Conservation (phyloP, 208 protist species). For the Trypanosoma platydactyli region DNA sequence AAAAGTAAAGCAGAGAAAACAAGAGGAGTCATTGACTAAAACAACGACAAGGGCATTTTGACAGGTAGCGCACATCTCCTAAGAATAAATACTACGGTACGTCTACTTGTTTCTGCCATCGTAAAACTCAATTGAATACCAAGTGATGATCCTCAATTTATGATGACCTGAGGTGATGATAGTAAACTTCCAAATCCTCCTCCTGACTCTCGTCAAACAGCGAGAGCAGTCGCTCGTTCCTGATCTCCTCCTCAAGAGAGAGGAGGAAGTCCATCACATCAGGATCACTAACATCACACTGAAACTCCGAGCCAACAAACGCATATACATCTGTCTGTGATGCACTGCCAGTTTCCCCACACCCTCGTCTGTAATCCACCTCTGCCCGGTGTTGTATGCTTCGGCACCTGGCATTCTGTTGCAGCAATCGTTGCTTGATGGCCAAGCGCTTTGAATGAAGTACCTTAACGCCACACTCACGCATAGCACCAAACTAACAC, state of each 20-base stretch:
- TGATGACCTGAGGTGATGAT: constrained; percentile 30
- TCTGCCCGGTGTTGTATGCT: constrained; percentile 22
- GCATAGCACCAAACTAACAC: constrained; percentile 4
- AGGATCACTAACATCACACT: constrained; percentile 49
- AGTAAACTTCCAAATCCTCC: constrained; percentile 80
- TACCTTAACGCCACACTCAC: constrained; percentile 41
- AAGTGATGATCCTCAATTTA: not conserved
- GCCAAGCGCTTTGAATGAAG: constrained; percentile 43
- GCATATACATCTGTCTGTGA: constrained; percentile 7
- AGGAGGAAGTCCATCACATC: constrained; percentile 63
- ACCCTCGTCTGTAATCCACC: constrained; percentile 28
- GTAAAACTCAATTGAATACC: not conserved
- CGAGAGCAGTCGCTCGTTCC: constrained; percentile 55
- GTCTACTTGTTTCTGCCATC: not conserved
- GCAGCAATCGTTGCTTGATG: constrained; percentile 64
- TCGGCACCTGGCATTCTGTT: constrained; percentile 37
- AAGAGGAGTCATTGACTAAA: not conserved
- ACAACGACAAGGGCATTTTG: not conserved
- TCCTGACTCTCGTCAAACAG: constrained; percentile 61
- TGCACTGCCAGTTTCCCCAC: not conserved
- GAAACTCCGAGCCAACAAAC: constrained; percentile 50
- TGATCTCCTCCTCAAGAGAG: constrained; percentile 77
- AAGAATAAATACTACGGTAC: not conserved
- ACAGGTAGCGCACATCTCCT: not conserved
- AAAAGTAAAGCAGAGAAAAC: not conserved